phyloP scores from a whole-genome alignment of 1,139 yeast species.

The Debaryomyces singareniensis region DNA sequence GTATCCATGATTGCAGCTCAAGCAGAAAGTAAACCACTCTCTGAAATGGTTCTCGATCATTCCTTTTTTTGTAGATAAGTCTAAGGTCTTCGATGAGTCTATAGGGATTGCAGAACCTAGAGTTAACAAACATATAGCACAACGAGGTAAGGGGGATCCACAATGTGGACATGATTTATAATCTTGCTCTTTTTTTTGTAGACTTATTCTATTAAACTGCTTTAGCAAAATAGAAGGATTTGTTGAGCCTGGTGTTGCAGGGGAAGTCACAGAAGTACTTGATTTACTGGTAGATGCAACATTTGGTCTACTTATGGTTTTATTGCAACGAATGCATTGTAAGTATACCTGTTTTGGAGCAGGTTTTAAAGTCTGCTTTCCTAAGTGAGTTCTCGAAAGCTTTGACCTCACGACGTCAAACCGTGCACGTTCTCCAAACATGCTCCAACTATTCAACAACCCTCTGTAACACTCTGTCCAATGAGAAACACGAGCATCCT shows the following conservation, averaged over 20 bases:
- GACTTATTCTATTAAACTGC: constrained; percentile 30
- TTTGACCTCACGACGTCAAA: constrained; percentile 77
- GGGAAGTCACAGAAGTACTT: constrained; percentile 3
- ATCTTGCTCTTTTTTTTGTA: constrained; percentile 15
- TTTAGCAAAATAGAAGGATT: constrained; percentile 28
- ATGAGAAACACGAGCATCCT: constrained; percentile 60
- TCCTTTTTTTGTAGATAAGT: constrained; percentile 10
- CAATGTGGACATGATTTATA: constrained; percentile 69
- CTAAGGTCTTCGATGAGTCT: constrained; percentile 16
- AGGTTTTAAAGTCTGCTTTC: constrained; percentile 41
- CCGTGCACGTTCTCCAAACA: constrained; percentile 71
- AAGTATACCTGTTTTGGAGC: constrained; percentile 72
- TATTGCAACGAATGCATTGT: constrained; percentile 78
- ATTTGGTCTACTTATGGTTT: constrained; percentile 45
- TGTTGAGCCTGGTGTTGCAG: constrained; percentile 5
- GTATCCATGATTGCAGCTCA: constrained; percentile 87
- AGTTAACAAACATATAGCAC: constrained; percentile 81
- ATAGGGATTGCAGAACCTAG: constrained; percentile 66
- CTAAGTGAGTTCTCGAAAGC: constrained; percentile 49
- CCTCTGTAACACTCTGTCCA: constrained; percentile 75
- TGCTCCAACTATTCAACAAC: constrained; percentile 79
- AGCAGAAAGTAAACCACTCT: constrained; percentile 86
- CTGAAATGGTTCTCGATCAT: constrained; percentile 36
- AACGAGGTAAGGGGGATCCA: constrained; percentile 83
- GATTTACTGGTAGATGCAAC: constrained; percentile 6